Conservation (phyloP, 176 grass and related monocot genomes). For the Hordeum vulgare region MorexV3_pseudomolecules_assembly NC_058523.1:482709247-482709746, state of each 20-base stretch:
- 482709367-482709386: slow-evolving; percentile 70
- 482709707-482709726: not conserved
- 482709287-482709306: not conserved
- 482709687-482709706: slow-evolving; percentile 2
- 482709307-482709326: slow-evolving; percentile 85
- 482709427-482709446: slow-evolving; percentile 20
- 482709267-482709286: slow-evolving; percentile 29
- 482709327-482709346: slow-evolving; percentile 84
- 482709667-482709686: slow-evolving; percentile 34
- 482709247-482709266: not conserved
- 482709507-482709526: not conserved
- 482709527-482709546: slow-evolving; percentile 62
- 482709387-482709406: slow-evolving; percentile 54
- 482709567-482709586: slow-evolving; percentile 37
- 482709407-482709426: slow-evolving; percentile 60
- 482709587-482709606: slow-evolving; percentile 77
- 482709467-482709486: not conserved
- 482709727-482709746: not conserved
- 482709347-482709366: slow-evolving; percentile 65
- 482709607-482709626: slow-evolving; percentile 48
- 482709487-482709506: not conserved
- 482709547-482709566: slow-evolving; percentile 63
- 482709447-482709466: slow-evolving; percentile 7
- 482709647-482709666: slow-evolving; percentile 84
- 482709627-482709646: slow-evolving; percentile 78